phyloP scores from a whole-genome alignment of 345 rosid genomes.

The Pugionium cornutum region DNA sequence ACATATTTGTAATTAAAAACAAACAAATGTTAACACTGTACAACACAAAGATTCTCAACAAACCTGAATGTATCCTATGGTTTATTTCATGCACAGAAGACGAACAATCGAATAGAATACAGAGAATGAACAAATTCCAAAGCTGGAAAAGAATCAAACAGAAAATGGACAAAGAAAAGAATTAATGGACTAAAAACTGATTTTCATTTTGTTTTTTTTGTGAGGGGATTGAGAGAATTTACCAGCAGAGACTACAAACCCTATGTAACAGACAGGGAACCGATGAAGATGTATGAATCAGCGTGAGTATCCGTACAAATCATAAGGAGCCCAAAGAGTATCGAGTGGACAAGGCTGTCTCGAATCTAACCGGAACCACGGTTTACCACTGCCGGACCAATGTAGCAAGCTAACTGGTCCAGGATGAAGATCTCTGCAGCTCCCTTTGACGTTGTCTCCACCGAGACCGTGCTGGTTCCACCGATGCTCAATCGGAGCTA shows the following conservation, averaged over 20 bases:
- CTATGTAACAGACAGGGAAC: background rate
- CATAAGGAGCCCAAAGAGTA: conserved; percentile 82
- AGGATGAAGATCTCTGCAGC: conserved; percentile 84
- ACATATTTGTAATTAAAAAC: too few relatives aligned
- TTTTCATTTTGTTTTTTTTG: background rate
- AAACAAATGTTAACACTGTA: too few relatives aligned
- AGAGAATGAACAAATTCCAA: conserved; percentile 34
- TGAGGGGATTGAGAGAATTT: conserved; percentile 26
- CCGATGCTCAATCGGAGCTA: conserved; percentile 89
- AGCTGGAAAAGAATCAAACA: conserved; percentile 1
- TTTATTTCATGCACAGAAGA: conserved; percentile 38
- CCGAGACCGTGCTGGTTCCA: conserved; percentile 99
- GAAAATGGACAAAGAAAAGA: conserved; percentile 5
- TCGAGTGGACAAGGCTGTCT: conserved; percentile 82
- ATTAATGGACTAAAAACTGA: conserved; percentile 13
- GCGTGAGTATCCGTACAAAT: conserved; percentile 63
- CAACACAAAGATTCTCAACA: conserved; percentile 22
- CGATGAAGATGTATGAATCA: conserved; percentile 21
- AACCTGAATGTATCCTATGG: conserved; percentile 15
- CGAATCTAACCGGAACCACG: conserved; percentile 88
- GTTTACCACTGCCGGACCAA: conserved; percentile 99
- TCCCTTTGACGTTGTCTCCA: conserved; percentile 89
- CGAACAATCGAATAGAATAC: conserved; percentile 37
- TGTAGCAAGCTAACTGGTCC: conserved; percentile 94
- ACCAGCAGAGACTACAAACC: conserved; percentile 32